Evolutionary conservation across 148 eudicot genomes (phyloP).

Genomic region (Vaccinium vitisidaea): DNA sequence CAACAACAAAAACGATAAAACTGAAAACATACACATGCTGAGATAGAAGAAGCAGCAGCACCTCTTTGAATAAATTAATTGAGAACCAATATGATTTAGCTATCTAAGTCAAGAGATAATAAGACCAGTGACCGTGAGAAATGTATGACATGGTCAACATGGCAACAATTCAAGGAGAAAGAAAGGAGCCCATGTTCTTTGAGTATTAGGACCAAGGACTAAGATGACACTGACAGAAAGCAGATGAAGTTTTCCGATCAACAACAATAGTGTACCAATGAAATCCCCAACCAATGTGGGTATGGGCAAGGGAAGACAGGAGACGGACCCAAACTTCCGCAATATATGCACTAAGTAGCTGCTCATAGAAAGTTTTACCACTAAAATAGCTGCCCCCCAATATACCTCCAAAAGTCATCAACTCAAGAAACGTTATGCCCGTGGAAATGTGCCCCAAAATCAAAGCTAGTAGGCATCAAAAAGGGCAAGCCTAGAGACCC

Average conservation of each 20-base stretch:
- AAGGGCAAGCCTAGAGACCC: not conserved
- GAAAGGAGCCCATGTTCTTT: not conserved
- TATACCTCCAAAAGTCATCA: no score
- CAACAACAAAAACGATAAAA: not conserved
- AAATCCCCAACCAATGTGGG: not conserved
- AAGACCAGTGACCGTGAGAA: not conserved
- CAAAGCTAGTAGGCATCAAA: not conserved
- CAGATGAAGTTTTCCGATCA: not conserved
- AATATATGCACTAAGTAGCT: not conserved
- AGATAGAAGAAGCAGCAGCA: not conserved
- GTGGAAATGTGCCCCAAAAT: no score
- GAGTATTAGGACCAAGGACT: not conserved
- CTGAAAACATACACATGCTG: not conserved
- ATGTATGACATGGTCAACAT: not conserved
- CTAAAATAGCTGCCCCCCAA: no score
- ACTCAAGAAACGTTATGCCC: no score
- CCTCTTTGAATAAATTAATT: slow-evolving; percentile 2
- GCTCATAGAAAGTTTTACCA: not conserved
- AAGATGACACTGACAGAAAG: slow-evolving; percentile 5
- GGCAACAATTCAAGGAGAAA: not conserved
- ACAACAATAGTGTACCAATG: not conserved
- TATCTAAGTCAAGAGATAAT: not conserved
- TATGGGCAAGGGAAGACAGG: not conserved
- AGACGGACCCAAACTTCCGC: not conserved
- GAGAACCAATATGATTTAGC: not conserved